Evolutionary conservation across 129 eudicot genomes (phyloP), one percentile per base, ranked within the genome.

Genomic region (Chrysanthemum makinoi): DNA sequence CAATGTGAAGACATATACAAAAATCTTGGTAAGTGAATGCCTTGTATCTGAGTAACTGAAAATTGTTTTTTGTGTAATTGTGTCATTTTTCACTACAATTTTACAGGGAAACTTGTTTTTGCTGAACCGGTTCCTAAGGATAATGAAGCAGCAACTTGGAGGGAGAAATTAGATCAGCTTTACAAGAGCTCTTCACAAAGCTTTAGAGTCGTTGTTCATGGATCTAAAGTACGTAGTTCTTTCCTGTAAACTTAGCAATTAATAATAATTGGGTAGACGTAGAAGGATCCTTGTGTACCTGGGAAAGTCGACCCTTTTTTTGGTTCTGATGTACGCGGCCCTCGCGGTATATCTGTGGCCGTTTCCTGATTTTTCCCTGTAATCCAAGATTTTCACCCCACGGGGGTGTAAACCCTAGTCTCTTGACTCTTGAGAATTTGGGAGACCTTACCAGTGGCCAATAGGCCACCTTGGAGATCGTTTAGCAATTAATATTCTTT

Each of bases 191-290:
- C 99, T 14, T 95, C 99, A 48, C 99, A 95, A 79, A 90, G 91
- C 66, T 95, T 95, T 68, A 89, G 99, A 79, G 96, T 95, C 50
- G 99, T 91, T 70, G 99, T 95, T n/a, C 99, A 90, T 84, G 99
- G 99, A 63, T 91, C 99, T 69, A 95, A 95, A 81, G 99, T 95
- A 87, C 55, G 91, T 51, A 13, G 35, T 80, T 55, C 66, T 70
- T 60, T 11, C 14, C 47, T 28, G 46, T 60, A 2, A 47, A 71
- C 67, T 46, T 57, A 13, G 15, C 44, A 19, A 24, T 35, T 6
- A 35, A 35, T 6, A 35, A 6, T 35, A 35, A 35, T 5, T 35
- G 44, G 44, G 2, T 35, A 6, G 9, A 35, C 10, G 44, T 9
- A 6, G 44, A 35, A 35, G 9, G 44, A 35, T 35, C 44, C 44